A percentile compares a stretch with the other conserved stretches of the same genome.
These are phyloP conservation scores for Cucurbita maxima DNA, from an alignment of 306 rosid genomes.

Conservation along the genomic window DNA sequence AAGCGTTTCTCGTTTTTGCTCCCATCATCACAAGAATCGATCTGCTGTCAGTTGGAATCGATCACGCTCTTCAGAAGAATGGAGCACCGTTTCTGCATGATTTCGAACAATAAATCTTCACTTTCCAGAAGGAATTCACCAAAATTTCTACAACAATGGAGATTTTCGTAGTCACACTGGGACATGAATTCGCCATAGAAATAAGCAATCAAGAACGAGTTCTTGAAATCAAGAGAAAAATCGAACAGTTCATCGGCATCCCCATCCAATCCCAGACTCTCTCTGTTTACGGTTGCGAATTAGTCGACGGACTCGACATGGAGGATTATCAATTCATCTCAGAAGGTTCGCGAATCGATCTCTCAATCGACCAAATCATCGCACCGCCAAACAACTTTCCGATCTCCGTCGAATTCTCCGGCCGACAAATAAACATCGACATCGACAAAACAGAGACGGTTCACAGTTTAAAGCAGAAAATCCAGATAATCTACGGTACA, in stretches of 20 bases:
- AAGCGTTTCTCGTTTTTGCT: not conserved
- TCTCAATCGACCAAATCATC: constrained; percentile 24
- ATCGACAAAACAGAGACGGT: constrained; percentile 58
- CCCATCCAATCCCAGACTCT: constrained; percentile 55
- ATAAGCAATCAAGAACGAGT: constrained; percentile 46
- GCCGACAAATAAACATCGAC: constrained; percentile 38
- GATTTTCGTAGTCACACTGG: constrained; percentile 24
- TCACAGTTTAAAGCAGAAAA: constrained; percentile 58
- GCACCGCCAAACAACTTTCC: constrained; percentile 28
- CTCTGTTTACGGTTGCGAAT: constrained; percentile 55
- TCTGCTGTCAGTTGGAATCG: constrained; percentile 1
- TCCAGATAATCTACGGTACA: constrained; percentile 45
- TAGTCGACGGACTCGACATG: constrained; percentile 73
- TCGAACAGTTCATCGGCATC: constrained; percentile 46
- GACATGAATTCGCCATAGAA: constrained; percentile 36
- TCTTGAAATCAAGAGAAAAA: constrained; percentile 48
- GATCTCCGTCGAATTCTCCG: constrained; percentile 35
- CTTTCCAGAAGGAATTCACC: not conserved
- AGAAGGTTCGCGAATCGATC: constrained; percentile 67
- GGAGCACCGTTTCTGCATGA: constrained; percentile 9
- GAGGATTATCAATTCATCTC: constrained; percentile 71
- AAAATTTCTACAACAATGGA: constrained; percentile 9
- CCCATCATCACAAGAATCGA: not conserved
- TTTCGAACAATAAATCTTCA: not conserved
- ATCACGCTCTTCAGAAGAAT: constrained; percentile 9